Base-by-base conservation (phyloP, 108 stramenopile species). In the Cyclotella atomus region DNA sequence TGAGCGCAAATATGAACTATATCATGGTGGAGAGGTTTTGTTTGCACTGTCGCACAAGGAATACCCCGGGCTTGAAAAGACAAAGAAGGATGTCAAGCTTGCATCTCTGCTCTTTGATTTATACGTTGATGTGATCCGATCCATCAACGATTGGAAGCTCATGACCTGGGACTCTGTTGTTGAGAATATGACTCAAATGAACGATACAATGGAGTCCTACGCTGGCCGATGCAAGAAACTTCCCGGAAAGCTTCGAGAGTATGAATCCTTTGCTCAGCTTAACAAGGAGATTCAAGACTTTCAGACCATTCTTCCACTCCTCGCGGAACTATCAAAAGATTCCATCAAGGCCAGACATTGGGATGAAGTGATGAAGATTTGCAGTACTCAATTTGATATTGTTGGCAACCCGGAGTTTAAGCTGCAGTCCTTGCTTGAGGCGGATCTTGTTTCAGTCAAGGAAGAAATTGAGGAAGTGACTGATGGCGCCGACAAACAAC, bases 401-500 rank as follows among this genome's bases (percentile, higher is more conserved):
- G 61, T 86, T 27, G 89, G 85, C 34, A 84, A 84, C 34, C 84
- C 92, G 2, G 91, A 94, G 46, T 94, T 95, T 68, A 87, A 82
- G 73, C 84, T 95, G 16, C 75, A 85, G 45, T 65, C 90, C 16
- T 70, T 96, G 8, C 70, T 89, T 21, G 85, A 87, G 6, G 76
- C 84, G 20, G 67, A 89, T 50, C 72, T 91, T 28, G 81, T 85
- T 5, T 59, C 71, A 14, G 71, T 78, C 12, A 61, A 56, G 36
- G 88, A 96, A 41, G 87, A 95, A 8, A 88, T 96, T 44, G 90
- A 91, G 66, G 96, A 95, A 77, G 77, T 95, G 9, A 94, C 93
- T 17, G 93, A 96, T 71, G 91, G 93, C 17, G 96, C 96, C 1
- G 93, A 94, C 64, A 93, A 94, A 70, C 94, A 96, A 75, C 76